A percentile compares a stretch with the other conserved stretches of the same genome.
These are phyloP conservation scores for Beauveria brongniartii DNA, from an alignment of 2,329 filamentous ascomycete genomes.

Conservation along the genomic window DNA sequence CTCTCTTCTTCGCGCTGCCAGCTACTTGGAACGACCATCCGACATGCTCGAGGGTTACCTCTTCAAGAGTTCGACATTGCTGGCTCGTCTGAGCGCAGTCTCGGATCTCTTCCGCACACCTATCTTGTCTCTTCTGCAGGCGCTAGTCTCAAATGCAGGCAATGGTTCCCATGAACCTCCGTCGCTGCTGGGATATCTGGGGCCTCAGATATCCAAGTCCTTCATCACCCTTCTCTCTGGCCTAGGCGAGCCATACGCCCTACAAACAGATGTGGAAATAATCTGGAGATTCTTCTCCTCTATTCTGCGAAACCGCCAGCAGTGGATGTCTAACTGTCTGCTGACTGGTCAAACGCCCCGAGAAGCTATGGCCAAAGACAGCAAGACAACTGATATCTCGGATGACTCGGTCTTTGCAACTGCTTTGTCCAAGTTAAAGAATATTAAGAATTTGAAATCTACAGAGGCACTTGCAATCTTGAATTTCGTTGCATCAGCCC, in stretches of 20 bases:
- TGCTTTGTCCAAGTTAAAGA: conserved; percentile 62
- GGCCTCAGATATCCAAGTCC: conserved; percentile 70
- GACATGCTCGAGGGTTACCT: conserved; percentile 67
- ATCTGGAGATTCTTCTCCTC: conserved; percentile 84
- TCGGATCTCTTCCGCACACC: conserved; percentile 58
- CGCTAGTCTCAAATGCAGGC: conserved; percentile 62
- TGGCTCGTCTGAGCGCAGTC: conserved; percentile 68
- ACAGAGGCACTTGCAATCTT: conserved; percentile 66
- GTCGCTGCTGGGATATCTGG: conserved; percentile 88
- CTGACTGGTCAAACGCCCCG: conserved; percentile 81
- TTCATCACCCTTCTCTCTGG: conserved; percentile 73
- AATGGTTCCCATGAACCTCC: conserved; percentile 66
- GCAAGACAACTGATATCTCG: conserved; percentile 41
- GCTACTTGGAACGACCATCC: conserved; percentile 53
- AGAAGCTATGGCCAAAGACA: conserved; percentile 55
- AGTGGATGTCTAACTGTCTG: conserved; percentile 92
- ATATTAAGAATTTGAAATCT: conserved; percentile 56
- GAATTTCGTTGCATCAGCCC: conserved; percentile 78
- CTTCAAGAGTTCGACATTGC: conserved; percentile 69
- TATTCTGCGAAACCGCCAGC: conserved; percentile 81
- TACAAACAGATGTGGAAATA: conserved; percentile 54
- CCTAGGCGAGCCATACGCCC: conserved; percentile 66
- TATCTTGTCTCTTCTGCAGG: conserved; percentile 62
- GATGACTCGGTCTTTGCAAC: conserved; percentile 61
- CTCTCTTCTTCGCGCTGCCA: conserved; percentile 62